Evolutionary conservation across 495 filamentous ascomycete species (phyloP).

Genomic region (Poronia punctata): DNA sequence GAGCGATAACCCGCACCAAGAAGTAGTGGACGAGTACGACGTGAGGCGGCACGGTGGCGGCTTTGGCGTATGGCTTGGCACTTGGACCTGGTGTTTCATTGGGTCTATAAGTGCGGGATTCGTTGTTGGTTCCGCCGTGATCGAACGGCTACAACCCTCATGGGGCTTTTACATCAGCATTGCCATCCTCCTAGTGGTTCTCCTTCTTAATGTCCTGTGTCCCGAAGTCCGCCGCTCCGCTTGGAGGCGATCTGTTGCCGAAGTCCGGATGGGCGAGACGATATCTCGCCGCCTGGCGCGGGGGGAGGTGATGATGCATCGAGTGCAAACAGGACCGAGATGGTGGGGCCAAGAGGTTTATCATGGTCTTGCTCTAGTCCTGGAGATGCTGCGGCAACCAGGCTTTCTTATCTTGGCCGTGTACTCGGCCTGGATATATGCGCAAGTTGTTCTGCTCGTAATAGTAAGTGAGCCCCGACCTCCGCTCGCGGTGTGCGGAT

Average conservation of each 20-base stretch:
- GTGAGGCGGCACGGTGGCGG: conserved; percentile 65
- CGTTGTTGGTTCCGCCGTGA: conserved; percentile 57
- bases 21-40: conserved; percentile 54
- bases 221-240: conserved; percentile 59
- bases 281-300: conserved; percentile 54
- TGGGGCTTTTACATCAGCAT: conserved; percentile 72
- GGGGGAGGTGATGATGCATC: conserved; percentile 70
- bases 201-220: conserved; percentile 57
- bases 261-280: conserved; percentile 48
- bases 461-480: conserved; percentile 36
- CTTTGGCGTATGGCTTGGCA: conserved; percentile 68
- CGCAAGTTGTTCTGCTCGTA: conserved; percentile 62
- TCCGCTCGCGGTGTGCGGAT: not conserved
- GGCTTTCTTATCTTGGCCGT: conserved; percentile 64
- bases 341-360: conserved; percentile 71
- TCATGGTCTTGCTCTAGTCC: conserved; percentile 58
- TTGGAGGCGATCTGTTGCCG: conserved; percentile 57
- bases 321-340: conserved; percentile 56
- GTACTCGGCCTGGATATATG: conserved; percentile 72
- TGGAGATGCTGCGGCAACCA: conserved; percentile 61
- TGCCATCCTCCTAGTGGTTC: conserved; percentile 50
- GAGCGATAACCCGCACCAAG: conserved; percentile 63
- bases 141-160: conserved; percentile 50
- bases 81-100: conserved; percentile 69
- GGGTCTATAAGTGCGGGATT: conserved; percentile 64